phyloP scores from a whole-genome alignment of 2,329 filamentous ascomycete species.

The Calonectria crousiana region DNA sequence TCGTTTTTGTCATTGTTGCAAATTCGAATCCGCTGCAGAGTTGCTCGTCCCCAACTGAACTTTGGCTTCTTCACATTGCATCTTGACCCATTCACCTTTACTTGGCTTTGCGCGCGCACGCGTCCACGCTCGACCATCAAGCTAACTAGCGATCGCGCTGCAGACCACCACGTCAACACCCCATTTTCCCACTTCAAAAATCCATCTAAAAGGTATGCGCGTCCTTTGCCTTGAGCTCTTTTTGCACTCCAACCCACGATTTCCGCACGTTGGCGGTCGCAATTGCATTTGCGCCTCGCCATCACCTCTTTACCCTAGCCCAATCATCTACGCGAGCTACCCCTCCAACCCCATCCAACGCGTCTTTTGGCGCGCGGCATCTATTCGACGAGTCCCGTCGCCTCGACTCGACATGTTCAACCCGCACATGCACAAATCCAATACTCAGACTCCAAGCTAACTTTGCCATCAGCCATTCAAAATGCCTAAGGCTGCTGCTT shows the following conservation, averaged over 20 bases:
- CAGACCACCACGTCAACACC: conserved; percentile 43
- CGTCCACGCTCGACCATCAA: conserved; percentile 25
- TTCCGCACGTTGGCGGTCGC: conserved; percentile 34
- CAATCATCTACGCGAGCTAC: conserved; percentile 40
- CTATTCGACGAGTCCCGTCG: background rate
- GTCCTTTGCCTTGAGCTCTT: conserved; percentile 27
- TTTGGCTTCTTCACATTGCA: conserved; percentile 28
- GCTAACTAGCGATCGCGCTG: conserved; percentile 46
- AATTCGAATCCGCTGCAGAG: conserved; percentile 32
- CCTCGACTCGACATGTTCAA: background rate
- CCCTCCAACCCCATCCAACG: conserved; percentile 30
- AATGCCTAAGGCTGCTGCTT: conserved; percentile 69
- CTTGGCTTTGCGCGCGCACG: conserved; percentile 31
- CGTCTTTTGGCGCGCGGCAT: conserved; percentile 5
- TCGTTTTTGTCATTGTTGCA: conserved; percentile 35
- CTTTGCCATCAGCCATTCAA: conserved; percentile 52
- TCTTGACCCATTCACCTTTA: conserved; percentile 27
- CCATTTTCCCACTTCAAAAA: conserved; percentile 25
- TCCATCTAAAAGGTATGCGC: conserved; percentile 39
- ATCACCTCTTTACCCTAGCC: conserved; percentile 29
- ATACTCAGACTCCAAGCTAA: conserved; percentile 15
- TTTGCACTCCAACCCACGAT: conserved; percentile 27
- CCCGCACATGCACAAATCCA: background rate
- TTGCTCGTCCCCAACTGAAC: conserved; percentile 38
- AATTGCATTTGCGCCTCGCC: conserved; percentile 48